Conservation (phyloP, 306 rosid species). For the Sphenostylis stenocarpa region DNA sequence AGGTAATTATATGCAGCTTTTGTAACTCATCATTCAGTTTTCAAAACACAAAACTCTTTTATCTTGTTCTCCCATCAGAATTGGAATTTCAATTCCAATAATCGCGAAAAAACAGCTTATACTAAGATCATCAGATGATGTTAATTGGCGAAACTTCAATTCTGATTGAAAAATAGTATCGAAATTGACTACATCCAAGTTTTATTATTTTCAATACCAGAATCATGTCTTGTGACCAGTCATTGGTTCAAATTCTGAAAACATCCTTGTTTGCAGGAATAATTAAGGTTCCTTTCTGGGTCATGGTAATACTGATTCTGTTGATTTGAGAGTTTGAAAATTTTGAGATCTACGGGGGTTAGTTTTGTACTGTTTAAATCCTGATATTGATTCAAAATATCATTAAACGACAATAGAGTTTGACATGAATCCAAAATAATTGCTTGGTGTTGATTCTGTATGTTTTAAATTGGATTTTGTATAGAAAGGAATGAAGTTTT, state of each 20-base stretch:
- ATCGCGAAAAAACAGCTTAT: not conserved
- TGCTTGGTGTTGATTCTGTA: not conserved
- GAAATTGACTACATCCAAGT: not conserved
- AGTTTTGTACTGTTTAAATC: not conserved
- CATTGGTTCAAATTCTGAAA: not conserved
- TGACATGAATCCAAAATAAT: not conserved
- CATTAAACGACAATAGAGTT: not conserved
- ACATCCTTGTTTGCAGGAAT: not conserved
- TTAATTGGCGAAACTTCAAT: not conserved
- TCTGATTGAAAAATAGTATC: not conserved
- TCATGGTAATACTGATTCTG: not conserved
- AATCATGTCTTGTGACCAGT: not conserved
- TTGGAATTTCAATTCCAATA: not conserved
- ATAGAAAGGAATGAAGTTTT: not conserved
- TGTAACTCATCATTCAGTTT: not conserved
- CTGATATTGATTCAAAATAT: not conserved
- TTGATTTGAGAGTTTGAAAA: not conserved
- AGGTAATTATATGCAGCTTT: conserved; percentile 49
- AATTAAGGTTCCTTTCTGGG: not conserved
- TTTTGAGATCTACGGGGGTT: not conserved
- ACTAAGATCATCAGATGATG: not conserved
- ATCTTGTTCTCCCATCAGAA: not conserved
- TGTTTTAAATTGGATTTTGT: not conserved
- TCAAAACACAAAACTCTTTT: too few species aligned
- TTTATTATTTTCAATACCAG: not conserved